Conservation (phyloP, 208 protist species). For the Phytomonas francai region DNA sequence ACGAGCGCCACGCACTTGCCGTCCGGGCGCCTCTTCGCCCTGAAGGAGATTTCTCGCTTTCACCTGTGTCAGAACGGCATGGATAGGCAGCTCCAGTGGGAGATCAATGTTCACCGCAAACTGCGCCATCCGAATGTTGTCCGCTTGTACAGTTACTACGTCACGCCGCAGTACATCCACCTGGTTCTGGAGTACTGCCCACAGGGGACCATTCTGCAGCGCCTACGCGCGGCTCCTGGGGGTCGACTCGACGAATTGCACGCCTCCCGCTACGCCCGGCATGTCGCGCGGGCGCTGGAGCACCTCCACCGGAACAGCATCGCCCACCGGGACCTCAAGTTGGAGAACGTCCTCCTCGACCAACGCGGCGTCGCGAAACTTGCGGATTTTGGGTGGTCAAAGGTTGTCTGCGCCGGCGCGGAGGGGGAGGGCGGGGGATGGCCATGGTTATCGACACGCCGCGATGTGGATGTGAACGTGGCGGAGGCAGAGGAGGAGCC, state of each 20-base stretch:
- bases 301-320: conserved; percentile 72
- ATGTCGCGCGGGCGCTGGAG: conserved; percentile 53
- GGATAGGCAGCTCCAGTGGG: conserved; percentile 55
- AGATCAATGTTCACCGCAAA: conserved; percentile 79
- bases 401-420: conserved; percentile 13
- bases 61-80: conserved; percentile 22
- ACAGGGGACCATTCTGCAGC: conserved; percentile 46
- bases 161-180: conserved; percentile 32
- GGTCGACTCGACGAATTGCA: conserved; percentile 29
- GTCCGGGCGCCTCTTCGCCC: conserved; percentile 42
- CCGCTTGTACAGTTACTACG: conserved; percentile 75
- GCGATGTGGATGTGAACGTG: not conserved
- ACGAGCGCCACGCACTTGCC: conserved; percentile 52
- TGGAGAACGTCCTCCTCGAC: conserved; percentile 85
- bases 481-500: not conserved
- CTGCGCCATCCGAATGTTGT: conserved; percentile 81
- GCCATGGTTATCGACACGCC: not conserved
- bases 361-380: conserved; percentile 91
- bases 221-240: conserved; percentile 19
- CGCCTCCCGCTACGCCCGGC: conserved; percentile 50
- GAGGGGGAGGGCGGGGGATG: not conserved
- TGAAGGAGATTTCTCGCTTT: conserved; percentile 58
- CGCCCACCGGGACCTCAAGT: conserved; percentile 87
- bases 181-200: conserved; percentile 73
- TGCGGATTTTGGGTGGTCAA: conserved; percentile 98